Evolutionary conservation across 495 filamentous ascomycete genomes (phyloP).

Genomic region (Venustampulla echinocandica): DNA sequence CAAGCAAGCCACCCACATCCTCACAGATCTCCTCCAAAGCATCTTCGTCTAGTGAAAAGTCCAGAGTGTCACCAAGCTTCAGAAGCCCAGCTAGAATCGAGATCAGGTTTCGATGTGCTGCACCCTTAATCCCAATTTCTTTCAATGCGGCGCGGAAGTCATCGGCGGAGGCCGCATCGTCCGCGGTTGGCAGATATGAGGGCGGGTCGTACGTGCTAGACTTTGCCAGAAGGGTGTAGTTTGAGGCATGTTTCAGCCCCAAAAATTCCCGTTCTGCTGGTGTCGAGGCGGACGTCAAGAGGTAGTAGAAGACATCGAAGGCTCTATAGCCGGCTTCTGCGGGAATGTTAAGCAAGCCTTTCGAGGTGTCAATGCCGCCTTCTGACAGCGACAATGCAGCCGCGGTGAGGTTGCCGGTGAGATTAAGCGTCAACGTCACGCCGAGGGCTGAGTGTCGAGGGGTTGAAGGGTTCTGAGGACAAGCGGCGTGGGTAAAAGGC

Average conservation of each 20-base stretch:
- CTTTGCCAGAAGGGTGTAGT: constrained; percentile 68
- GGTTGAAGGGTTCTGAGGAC: constrained; percentile 79
- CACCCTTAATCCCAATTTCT: constrained; percentile 85
- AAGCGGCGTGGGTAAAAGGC: constrained; percentile 80
- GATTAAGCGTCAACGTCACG: constrained; percentile 69
- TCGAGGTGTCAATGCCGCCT: constrained; percentile 76
- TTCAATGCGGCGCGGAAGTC: constrained; percentile 80
- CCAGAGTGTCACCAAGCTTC: constrained; percentile 84
- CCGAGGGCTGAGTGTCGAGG: constrained; percentile 75
- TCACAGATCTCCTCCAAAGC: constrained; percentile 79
- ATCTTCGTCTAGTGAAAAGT: constrained; percentile 78
- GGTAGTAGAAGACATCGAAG: constrained; percentile 98
- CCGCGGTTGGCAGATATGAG: constrained; percentile 82
- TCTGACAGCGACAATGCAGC: constrained; percentile 73
- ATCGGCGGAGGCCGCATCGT: constrained; percentile 87
- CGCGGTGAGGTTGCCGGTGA: constrained; percentile 68
- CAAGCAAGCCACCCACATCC: constrained; percentile 78
- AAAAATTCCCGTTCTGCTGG: constrained; percentile 87
- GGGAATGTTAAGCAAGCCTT: constrained; percentile 76
- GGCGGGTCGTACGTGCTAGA: constrained; percentile 85
- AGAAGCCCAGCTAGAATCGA: constrained; percentile 78
- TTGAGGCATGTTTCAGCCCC: constrained; percentile 68
- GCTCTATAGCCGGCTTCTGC: constrained; percentile 74
- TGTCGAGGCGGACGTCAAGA: constrained; percentile 81
- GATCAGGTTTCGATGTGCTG: constrained; percentile 67